Base-by-base conservation (phyloP, 2,329 filamentous ascomycete species). In the Monosporascus ibericus region DNA sequence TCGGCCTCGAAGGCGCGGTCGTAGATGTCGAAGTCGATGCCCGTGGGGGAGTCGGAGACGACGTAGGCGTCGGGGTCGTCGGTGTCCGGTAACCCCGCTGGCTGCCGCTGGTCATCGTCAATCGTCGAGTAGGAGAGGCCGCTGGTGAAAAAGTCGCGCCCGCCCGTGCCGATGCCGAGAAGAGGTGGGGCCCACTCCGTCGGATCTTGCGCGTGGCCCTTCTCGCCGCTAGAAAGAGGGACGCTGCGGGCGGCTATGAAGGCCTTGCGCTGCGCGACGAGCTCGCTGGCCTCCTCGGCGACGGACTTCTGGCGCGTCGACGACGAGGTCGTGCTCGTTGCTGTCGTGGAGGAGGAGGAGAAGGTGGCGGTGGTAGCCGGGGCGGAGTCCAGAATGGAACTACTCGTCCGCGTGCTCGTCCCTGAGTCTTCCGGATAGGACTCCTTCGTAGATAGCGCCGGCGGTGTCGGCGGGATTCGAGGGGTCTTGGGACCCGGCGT, bases 1-100 rank as follows among this genome's bases (percentile, higher is more conserved):
- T 96, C 90, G 55, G 88, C 82, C 63, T 89, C 84, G 66, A 95
- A 96, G 0, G 92, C 92, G 1, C 81, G 83, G 67, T 95, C 90
- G 68, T 96, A 96, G 53, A 97, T 86, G 64, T 94, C 85, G 61
- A 90, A 90, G 55, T 95, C 90, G 6, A 89, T 88, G 1, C 86
- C 87, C 0, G 86, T 86, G 3, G 92, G 92, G 1, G 89, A 95
- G 69, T 96, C 91, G 30, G 88, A 89, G 40, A 96, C 85, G 5
- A 86, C 67, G 22, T 78, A 69, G 27, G 36, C 47, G 25, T 17
- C 20, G n/a, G 42, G 20, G 42, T 14, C 22, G 24, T 15, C 14
- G 42, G 22, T 17, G 40, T 20, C 40, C n/a, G 40, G 14, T 20
- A 14, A 14, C 30, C 30, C 30, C 30, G 30, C 9, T 20, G 14